Evolutionary conservation across 257 asterid species (phyloP).

Genomic region (Jacaranda mimosifolia): DNA sequence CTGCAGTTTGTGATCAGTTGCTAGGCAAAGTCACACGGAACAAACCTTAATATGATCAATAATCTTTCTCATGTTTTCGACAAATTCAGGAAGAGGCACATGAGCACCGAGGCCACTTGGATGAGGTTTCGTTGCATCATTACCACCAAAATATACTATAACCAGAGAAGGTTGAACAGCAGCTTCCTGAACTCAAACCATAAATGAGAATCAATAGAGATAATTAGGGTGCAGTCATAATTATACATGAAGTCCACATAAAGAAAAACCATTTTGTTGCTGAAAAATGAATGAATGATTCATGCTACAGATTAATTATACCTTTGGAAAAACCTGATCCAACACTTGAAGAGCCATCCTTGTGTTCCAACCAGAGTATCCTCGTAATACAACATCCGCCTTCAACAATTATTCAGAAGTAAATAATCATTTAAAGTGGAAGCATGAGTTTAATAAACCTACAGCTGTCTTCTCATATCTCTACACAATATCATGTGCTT

Average conservation of each 20-base stretch:
- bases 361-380: conserved; percentile 74
- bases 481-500: no score
- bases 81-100: conserved; percentile 73
- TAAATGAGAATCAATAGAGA: not conserved
- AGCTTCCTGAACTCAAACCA: conserved; percentile 52
- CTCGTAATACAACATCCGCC: conserved; percentile 69
- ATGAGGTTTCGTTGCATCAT: conserved; percentile 61
- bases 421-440: not conserved
- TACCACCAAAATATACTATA: conserved; percentile 72
- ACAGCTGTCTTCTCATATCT: no score
- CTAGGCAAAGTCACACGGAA: not conserved
- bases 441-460: no score
- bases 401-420: conserved; percentile 27
- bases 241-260: no score
- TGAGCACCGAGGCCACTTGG: conserved; percentile 59
- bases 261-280: not conserved
- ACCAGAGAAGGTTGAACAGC: conserved; percentile 69
- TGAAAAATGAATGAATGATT: not conserved
- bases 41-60: conserved; percentile 63
- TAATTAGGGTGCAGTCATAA: not conserved
- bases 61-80: conserved; percentile 65
- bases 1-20: not conserved
- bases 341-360: conserved; percentile 58
- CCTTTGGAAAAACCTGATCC: conserved; percentile 69
- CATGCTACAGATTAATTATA: not conserved